Evolutionary conservation across 176 grass and related monocot species (phyloP).

Genomic region (Pontederia paniculata): DNA sequence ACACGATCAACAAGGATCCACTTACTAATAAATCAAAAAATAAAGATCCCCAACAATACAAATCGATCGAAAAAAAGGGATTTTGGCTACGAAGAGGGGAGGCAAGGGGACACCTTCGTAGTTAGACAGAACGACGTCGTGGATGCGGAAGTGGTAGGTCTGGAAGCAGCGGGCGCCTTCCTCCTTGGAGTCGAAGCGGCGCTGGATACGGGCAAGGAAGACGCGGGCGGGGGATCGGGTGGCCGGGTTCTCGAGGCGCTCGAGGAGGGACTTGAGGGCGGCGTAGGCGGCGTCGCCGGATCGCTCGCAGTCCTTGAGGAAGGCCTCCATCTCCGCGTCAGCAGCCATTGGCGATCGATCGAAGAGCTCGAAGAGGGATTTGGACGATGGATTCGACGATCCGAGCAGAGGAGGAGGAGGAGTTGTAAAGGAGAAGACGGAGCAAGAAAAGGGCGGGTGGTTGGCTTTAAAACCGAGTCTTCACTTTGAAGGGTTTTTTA

Average conservation of each 20-base stretch:
- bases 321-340: slow-evolving; percentile 33
- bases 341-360: slow-evolving; percentile 4
- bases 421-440: no score
- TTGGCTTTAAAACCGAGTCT: no score
- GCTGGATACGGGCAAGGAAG: slow-evolving; percentile 58
- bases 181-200: slow-evolving; percentile 40
- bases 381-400: no score
- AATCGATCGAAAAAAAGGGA: not conserved
- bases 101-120: slow-evolving; percentile 35
- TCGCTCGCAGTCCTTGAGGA: slow-evolving; percentile 50
- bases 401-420: no score
- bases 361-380: no score
- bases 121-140: slow-evolving; percentile 49
- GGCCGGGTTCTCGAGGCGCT: slow-evolving; percentile 39
- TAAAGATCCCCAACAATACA: no score
- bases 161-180: slow-evolving; percentile 51
- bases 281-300: slow-evolving; percentile 88
- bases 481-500: no score
- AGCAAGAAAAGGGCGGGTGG: no score
- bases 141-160: slow-evolving; percentile 88
- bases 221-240: slow-evolving; percentile 55
- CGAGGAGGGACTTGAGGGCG: slow-evolving; percentile 59
- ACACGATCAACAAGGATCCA: no score
- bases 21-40: no score
- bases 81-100: not conserved